A percentile compares a stretch with the other conserved stretches of the same genome.
phyloP scores from a whole-genome alignment of 2,329 filamentous ascomycete species.

The Fusarium chlamydosporum region DNA sequence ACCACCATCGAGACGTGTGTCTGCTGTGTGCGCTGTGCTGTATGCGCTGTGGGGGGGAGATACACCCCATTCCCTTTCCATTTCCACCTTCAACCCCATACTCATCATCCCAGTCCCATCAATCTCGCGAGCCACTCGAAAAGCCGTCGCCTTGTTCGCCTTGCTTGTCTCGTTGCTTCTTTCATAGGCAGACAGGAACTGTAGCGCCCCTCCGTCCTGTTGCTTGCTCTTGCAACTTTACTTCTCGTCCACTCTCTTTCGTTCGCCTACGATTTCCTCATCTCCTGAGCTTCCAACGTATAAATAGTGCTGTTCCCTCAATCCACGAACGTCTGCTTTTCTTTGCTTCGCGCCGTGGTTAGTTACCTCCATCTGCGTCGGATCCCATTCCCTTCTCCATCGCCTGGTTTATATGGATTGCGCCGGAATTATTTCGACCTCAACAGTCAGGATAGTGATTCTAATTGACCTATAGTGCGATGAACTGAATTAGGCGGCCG shows the following conservation, averaged over 20 bases:
- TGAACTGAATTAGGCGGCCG: slow-evolving; percentile 55
- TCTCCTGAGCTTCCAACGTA: slow-evolving; percentile 28
- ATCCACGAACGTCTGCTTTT: slow-evolving; percentile 13
- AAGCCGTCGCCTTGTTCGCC: slow-evolving; percentile 47
- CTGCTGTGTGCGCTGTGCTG: slow-evolving; percentile 27
- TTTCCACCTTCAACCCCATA: slow-evolving; percentile 17
- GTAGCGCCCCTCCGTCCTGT: slow-evolving; percentile 34
- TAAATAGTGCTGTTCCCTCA: slow-evolving; percentile 39
- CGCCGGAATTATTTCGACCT: slow-evolving; percentile 20
- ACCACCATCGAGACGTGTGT: slow-evolving; percentile 41
- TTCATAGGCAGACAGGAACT: slow-evolving; percentile 34
- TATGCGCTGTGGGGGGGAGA: slow-evolving; percentile 1
- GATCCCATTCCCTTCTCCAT: slow-evolving; percentile 18
- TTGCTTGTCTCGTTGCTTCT: slow-evolving; percentile 38
- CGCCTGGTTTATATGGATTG: slow-evolving; percentile 30
- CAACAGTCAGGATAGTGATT: slow-evolving; percentile 23
- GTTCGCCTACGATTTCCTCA: slow-evolving; percentile 44
- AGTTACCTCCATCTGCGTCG: slow-evolving; percentile 37
- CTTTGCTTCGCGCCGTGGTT: slow-evolving; percentile 40
- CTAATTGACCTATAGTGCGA: slow-evolving; percentile 49
- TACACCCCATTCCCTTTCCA: slow-evolving; percentile 9
- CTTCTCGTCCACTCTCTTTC: slow-evolving; percentile 46
- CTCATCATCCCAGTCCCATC: slow-evolving; percentile 24
- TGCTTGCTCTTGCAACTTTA: slow-evolving; percentile 27
- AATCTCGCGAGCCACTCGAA: slow-evolving; percentile 37